Percentiles rank a stretch among this genome's conserved stretches.
phyloP scores from a whole-genome alignment of 306 rosid genomes.

The Trifolium fragiferum region DNA sequence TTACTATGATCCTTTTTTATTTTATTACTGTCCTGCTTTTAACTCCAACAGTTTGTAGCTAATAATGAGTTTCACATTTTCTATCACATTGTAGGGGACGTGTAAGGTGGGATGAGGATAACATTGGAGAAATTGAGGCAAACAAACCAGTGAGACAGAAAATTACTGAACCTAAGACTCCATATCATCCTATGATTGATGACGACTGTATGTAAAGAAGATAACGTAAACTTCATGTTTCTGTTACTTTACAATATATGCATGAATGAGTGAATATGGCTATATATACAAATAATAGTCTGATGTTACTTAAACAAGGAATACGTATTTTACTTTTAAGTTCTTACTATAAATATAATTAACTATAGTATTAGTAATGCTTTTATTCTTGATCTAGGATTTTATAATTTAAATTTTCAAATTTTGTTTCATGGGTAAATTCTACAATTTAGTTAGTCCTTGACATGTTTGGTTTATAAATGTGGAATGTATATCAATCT shows the following conservation, averaged over 20 bases:
- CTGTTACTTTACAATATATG: slow-evolving; percentile 8
- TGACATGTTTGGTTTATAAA: slow-evolving; percentile 23
- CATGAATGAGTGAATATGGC: slow-evolving; percentile 15
- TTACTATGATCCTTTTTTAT: neutral
- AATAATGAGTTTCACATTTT: slow-evolving; percentile 35
- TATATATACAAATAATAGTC: slow-evolving; percentile 7
- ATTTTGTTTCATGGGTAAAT: neutral
- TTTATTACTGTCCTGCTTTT: slow-evolving; percentile 10
- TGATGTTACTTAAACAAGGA: neutral
- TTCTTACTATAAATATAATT: slow-evolving; percentile 3
- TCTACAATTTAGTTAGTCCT: slow-evolving; percentile 1
- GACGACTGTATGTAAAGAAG: slow-evolving; percentile 68
- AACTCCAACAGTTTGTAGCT: slow-evolving; percentile 10
- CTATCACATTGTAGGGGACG: slow-evolving; percentile 55
- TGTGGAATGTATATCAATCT: neutral
- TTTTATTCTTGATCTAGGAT: slow-evolving; percentile 1
- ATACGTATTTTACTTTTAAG: slow-evolving; percentile 8
- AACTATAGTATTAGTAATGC: neutral
- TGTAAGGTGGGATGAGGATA: slow-evolving; percentile 91
- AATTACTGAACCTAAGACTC: slow-evolving; percentile 98
- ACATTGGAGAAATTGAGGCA: slow-evolving; percentile 92
- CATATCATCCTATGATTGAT: slow-evolving; percentile 93
- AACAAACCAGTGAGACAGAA: slow-evolving; percentile 98
- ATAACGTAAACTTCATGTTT: slow-evolving; percentile 36
- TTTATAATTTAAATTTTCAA: slow-evolving; percentile 19